A percentile compares a stretch with the other conserved stretches of the same genome.
Evolutionary conservation across 2,329 filamentous ascomycete genomes (phyloP).

Genomic region (Ophiostoma tasmaniense): DNA sequence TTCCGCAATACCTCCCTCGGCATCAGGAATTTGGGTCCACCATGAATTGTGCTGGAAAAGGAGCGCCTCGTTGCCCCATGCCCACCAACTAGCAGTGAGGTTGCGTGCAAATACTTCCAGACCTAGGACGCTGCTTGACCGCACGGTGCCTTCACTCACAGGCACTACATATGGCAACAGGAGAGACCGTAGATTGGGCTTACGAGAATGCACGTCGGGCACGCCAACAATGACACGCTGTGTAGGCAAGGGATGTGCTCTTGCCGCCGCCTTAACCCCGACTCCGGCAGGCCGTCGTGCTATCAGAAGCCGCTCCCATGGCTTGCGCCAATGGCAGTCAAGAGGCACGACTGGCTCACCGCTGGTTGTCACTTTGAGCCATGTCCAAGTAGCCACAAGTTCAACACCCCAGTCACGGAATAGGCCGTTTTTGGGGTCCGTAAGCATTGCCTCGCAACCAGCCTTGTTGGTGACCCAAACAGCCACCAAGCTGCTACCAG

Average conservation of each 20-base stretch:
- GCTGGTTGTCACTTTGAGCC: conserved; percentile 60
- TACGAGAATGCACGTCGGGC: conserved; percentile 69
- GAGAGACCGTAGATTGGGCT: conserved; percentile 59
- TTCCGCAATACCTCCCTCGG: background rate
- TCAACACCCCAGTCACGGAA: conserved; percentile 61
- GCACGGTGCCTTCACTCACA: background rate
- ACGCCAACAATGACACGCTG: conserved; percentile 58
- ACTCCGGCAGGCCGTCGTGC: conserved; percentile 36
- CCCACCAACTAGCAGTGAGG: conserved; percentile 67
- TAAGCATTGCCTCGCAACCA: conserved; percentile 47
- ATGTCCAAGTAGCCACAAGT: conserved; percentile 63
- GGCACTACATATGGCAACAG: conserved; percentile 34
- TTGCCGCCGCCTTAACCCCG: conserved; percentile 29
- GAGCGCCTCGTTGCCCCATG: conserved; percentile 67
- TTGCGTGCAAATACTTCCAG: conserved; percentile 73
- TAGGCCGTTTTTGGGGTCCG: conserved; percentile 41
- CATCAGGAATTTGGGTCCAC: conserved; percentile 12
- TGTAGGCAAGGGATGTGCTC: background rate
- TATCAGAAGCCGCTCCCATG: conserved; percentile 66
- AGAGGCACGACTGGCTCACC: conserved; percentile 58
- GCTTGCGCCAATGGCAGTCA: conserved; percentile 58
- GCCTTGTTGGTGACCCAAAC: conserved; percentile 73
- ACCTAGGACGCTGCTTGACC: conserved; percentile 28
- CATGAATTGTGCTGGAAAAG: conserved; percentile 50
- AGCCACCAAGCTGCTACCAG: conserved; percentile 53